Percentiles rank a stretch among this genome's conserved stretches.
These are phyloP conservation scores for Candida quercuum DNA, from an alignment of 805 yeast genomes.

Conservation along the genomic window DNA sequence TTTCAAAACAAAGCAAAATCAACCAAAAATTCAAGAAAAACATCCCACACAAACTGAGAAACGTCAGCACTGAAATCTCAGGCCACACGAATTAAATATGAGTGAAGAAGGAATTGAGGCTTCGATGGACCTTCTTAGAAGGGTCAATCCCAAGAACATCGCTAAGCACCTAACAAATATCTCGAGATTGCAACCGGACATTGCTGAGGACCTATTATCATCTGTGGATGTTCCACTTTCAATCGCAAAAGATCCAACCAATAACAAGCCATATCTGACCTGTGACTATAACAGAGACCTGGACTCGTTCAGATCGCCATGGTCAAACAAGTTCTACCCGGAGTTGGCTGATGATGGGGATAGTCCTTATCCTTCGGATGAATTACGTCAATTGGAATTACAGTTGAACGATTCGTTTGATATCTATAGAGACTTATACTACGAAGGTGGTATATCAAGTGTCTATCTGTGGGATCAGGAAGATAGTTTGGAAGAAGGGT, in stretches of 20 bases:
- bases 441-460: constrained; percentile 89
- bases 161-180: constrained; percentile 37
- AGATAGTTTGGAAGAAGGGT: constrained; percentile 49
- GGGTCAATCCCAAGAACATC: constrained; percentile 65
- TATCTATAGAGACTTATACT: constrained; percentile 86
- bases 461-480: constrained; percentile 86
- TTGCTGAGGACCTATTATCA: constrained; percentile 83
- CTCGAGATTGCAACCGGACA: constrained; percentile 43
- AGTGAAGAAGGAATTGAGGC: constrained; percentile 57
- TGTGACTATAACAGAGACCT: constrained; percentile 97
- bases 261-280: constrained; percentile 65
- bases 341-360: constrained; percentile 50
- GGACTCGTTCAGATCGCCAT: constrained; percentile 88
- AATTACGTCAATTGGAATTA: constrained; percentile 67
- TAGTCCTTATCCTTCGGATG: constrained; percentile 67
- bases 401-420: constrained; percentile 89
- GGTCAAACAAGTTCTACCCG: constrained; percentile 73
- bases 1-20: background rate
- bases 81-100: constrained; percentile 1
- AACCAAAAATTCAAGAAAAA: background rate
- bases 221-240: constrained; percentile 83
- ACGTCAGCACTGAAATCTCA: too few relatives aligned
- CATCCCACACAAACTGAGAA: background rate
- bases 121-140: constrained; percentile 69
- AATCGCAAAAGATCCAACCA: constrained; percentile 25